Evolutionary conservation across 306 rosid genomes (phyloP), one percentile per base, ranked within the genome.

Genomic region (Glycine soja): DNA sequence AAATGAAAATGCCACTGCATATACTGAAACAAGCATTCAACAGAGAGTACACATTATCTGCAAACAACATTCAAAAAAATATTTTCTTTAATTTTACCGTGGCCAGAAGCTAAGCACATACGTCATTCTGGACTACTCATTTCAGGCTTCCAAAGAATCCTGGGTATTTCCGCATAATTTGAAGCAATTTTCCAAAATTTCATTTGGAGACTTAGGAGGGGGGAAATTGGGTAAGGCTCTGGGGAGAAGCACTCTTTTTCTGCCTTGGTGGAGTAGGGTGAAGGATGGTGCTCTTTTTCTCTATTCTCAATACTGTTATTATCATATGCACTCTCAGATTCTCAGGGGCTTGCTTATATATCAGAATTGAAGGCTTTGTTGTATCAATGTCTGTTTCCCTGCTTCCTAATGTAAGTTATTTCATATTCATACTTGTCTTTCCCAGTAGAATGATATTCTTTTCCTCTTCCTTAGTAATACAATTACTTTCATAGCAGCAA

Each of bases 211-310:
- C 46, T 67, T 46, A 6, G 53, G 50, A 45, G 54, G 15, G 70
- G 53, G 76, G 30, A 75, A 56, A 67, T 36, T 9, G 72, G 46
- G 66, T 54, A 73, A 64, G 72, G 76, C 14, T 68, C 34, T 42
- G 1, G 10, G 53, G 34, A 48, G 32, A 50, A 48, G 30, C 5
- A 42, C 24, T 18, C 45, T 2, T 24, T 77, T 72, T 48, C 77
- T 40, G 11, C 52, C 58, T 38, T 72, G 42, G 8, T 83, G 66
- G 72, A 64, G 68, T 65, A 32, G 70, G 48, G 40, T 72, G 10
- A 62, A 72, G 48, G 32, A 42, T 6, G 14, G 43, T 74, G 52
- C 70, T 51, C 58, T 64, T 50, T 73, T 42, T 57, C 71, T 52
- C 34, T 47, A 45, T 53, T 80, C 64, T 52, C 70, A 12, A 19